Evolutionary conservation across 2,329 filamentous ascomycete genomes (phyloP).

Genomic region (Phaeomoniella chlamydospora): DNA sequence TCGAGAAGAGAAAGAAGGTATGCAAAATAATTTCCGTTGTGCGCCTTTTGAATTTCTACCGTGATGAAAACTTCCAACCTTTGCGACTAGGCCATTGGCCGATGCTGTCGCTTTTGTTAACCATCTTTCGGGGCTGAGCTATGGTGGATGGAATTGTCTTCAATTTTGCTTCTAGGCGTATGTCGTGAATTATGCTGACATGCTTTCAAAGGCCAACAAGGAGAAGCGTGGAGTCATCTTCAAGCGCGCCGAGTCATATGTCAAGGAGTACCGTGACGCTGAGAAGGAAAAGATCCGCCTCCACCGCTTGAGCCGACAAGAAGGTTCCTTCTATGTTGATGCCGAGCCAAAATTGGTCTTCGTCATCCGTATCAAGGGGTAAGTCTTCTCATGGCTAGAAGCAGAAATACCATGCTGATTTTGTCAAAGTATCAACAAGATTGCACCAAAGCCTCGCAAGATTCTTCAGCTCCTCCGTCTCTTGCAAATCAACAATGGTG

Average conservation of each 20-base stretch:
- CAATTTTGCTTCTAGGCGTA: constrained; percentile 6
- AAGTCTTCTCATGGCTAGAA: constrained; percentile 17
- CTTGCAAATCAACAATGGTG: constrained; percentile 99
- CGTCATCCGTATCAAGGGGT: constrained; percentile 97
- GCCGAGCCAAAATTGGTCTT: constrained; percentile 96
- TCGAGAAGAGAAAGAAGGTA: constrained; percentile 84
- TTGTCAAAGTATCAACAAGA: constrained; percentile 94
- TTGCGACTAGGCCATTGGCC: constrained; percentile 88
- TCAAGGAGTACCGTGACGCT: constrained; percentile 96
- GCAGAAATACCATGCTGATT: constrained; percentile 5
- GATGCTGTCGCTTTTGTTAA: constrained; percentile 92
- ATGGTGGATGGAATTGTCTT: constrained; percentile 12
- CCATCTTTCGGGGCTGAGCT: constrained; percentile 98
- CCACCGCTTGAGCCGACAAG: constrained; percentile 73
- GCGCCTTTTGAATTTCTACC: constrained; percentile 12
- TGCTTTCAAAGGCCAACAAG: constrained; percentile 66
- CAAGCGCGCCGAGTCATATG: constrained; percentile 99
- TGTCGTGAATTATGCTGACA: constrained; percentile 1
- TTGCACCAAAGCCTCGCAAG: constrained; percentile 99
- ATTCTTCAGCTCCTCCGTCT: constrained; percentile 98
- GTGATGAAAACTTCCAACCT: constrained; percentile 80
- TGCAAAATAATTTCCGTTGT: constrained; percentile 25
- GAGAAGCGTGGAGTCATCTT: constrained; percentile 98
- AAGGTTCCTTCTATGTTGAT: constrained; percentile 85
- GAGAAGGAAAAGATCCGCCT: constrained; percentile 99